Conservation (phyloP, 1,284 basidiomycete genomes). For the Austropuccinia psidii region DNA sequence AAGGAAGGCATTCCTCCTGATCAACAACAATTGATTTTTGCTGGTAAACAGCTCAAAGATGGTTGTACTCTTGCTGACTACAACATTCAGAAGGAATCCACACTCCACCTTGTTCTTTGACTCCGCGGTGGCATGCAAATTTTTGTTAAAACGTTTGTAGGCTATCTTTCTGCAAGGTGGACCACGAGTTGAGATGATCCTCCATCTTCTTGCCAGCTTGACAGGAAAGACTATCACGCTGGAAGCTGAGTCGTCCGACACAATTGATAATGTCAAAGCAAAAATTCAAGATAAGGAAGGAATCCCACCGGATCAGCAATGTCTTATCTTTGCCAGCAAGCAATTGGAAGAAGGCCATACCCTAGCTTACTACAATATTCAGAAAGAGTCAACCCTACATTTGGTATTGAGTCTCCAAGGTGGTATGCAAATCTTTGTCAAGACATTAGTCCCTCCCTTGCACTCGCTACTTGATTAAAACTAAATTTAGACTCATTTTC, state of each 20-base stretch:
- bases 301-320: constrained; percentile 64
- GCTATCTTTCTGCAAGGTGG: too few species aligned
- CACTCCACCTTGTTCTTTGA: constrained; percentile 89
- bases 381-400: neutral
- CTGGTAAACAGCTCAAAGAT: constrained; percentile 51
- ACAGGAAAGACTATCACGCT: constrained; percentile 97
- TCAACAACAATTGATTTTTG: constrained; percentile 51
- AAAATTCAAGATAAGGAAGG: constrained; percentile 58
- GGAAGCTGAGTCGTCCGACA: constrained; percentile 81
- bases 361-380: neutral
- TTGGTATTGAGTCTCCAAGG: neutral
- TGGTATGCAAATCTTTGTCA: too few species aligned
- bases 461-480: too few species aligned
- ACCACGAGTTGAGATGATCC: too few species aligned
- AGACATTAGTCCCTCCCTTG: too few species aligned
- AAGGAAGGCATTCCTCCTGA: too few species aligned
- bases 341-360: constrained; percentile 92
- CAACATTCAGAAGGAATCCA: constrained; percentile 93
- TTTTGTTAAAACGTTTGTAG: too few species aligned
- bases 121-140: constrained; percentile 68
- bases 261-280: constrained; percentile 68
- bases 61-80: constrained; percentile 57
- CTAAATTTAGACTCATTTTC: too few species aligned
- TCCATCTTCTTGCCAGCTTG: too few species aligned
- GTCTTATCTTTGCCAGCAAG: constrained; percentile 89